Percentiles rank a stretch among this genome's conserved stretches.
Evolutionary conservation across 768 basidiomycete species (phyloP).

Genomic region (Coprinopsis strossmayeri): DNA sequence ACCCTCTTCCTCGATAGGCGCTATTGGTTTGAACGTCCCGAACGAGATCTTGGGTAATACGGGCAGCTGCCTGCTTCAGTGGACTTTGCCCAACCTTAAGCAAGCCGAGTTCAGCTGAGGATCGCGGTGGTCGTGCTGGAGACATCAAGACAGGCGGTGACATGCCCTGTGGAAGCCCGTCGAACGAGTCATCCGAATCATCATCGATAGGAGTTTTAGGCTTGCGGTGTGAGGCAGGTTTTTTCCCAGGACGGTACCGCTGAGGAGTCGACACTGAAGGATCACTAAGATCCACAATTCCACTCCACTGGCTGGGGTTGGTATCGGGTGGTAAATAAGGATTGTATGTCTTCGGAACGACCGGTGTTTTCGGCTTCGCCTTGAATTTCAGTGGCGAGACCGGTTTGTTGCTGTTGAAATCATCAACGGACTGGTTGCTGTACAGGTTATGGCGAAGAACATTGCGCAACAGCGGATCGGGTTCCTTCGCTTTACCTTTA

Average conservation of each 20-base stretch:
- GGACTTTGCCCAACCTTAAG: slow-evolving; percentile 57
- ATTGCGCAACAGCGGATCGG: slow-evolving; percentile 38
- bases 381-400: slow-evolving; percentile 48
- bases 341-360: slow-evolving; percentile 45
- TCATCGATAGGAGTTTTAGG: slow-evolving; percentile 19
- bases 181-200: slow-evolving; percentile 43
- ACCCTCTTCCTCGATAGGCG: slow-evolving; percentile 19
- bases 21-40: slow-evolving; percentile 42
- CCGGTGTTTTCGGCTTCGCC: slow-evolving; percentile 51
- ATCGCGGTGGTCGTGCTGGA: slow-evolving; percentile 44
- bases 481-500: slow-evolving; percentile 35
- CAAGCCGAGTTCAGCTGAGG: slow-evolving; percentile 41
- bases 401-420: slow-evolving; percentile 19
- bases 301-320: slow-evolving; percentile 56
- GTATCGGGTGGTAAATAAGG: slow-evolving; percentile 52
- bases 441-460: slow-evolving; percentile 48
- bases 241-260: slow-evolving; percentile 22
- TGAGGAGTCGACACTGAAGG: slow-evolving; percentile 43
- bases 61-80: slow-evolving; percentile 59
- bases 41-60: slow-evolving; percentile 62
- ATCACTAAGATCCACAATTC: slow-evolving; percentile 65
- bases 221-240: slow-evolving; percentile 16
- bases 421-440: slow-evolving; percentile 32
- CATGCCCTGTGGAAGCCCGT: slow-evolving; percentile 49
- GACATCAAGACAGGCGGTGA: slow-evolving; percentile 54